Base-by-base conservation (phyloP, 768 basidiomycete genomes). In the Strobilomyces dryophilus region DNA sequence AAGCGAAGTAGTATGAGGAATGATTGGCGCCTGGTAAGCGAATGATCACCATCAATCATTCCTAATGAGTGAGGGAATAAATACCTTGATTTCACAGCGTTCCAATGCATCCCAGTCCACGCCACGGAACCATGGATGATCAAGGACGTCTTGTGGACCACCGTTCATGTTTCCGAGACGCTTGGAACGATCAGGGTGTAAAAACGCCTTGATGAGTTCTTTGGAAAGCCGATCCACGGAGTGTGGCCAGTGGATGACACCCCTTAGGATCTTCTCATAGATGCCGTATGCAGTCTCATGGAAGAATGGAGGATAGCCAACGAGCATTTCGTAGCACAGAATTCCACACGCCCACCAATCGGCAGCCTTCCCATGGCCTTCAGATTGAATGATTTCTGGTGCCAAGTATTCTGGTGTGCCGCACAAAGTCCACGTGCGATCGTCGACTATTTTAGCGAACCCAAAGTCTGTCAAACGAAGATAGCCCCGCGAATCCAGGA, bases 271-370 rank as follows among this genome's bases (percentile, higher is more conserved):
- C 74, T 95, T 95, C 74, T 99, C 95, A 70, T 98, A 98, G 71
- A 98, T 98, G 43, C 92, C 95, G 69, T 95, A 90, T 0, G 95
- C 87, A n/a, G 92, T 92, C 69, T 97, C 92, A 66, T 98, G 94
- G 71, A 92, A 98, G 79, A 98, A 99, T 20, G 97, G 97, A 26
- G 95, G 95, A 66, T 95, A 98, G 2, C 97, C 97, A 31, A 95
- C 95, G 41, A 99, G 82, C 94, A 98, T 98, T 70, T 99, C 97
- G 68, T 95, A 99, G 69, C 91, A 92, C 34, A 99, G 77, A 43
- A 98, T 90, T 18, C 97, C 97, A 63, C 94, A 88, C 9, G 97
- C 95, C 97, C 97, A 99, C 94, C 94, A 99, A 67, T 99, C 95
- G 7, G 94, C 95, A 9, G 95, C 94, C 69, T 97, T 95, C 11